Evolutionary conservation across 805 yeast species (phyloP), one percentile per base, ranked within the genome.

Genomic region (Myxozyma udenii): DNA sequence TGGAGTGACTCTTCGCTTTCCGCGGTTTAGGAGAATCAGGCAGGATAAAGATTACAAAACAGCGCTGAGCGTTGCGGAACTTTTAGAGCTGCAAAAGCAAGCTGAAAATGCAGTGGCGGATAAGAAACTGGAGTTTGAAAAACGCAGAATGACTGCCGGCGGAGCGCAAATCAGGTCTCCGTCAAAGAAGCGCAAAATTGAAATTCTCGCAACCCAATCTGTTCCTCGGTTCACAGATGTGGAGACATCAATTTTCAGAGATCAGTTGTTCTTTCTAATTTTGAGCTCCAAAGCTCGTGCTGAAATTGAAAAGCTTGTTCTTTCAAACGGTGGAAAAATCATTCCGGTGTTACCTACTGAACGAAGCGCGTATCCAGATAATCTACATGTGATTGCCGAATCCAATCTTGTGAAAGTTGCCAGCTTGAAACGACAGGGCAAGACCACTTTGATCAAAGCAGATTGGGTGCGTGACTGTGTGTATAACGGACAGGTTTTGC

Each of bases 391-490:
- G 9, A 55, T 61, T 38, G 60, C 61, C 7, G 61, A 61, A 26
- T 42, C 60, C 18, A 48, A 61, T 11, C 76, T 79, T 0, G 55
- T 66, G 2, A 74, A 73, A 44, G 74, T 78, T 2, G 61, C 57
- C 1, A 66, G 66, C 0, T 53, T 78, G n/a, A 58, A 64, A 9
- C 66, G 70, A n/a, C 51, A 66, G 16, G 85, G 85, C 0, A 44
- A 32, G 9, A 78, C 75, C 59, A 86, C 83, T 61, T 71, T 91
- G 0, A 63, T 88, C 5, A 74, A 68, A 46, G 88, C 95, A 0
- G 65, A 69, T 26, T 91, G 96, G 95, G 64, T 87, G 4, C 71
- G 80, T 41, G 90, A 86, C 58, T 81, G 93, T 60, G 68, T 86
- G 2, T 62, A 65, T 16, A 64, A 70, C 12, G 61, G 65, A 1